Conservation (phyloP, 2,329 filamentous ascomycete species). For the Nemania diffusa region DNA sequence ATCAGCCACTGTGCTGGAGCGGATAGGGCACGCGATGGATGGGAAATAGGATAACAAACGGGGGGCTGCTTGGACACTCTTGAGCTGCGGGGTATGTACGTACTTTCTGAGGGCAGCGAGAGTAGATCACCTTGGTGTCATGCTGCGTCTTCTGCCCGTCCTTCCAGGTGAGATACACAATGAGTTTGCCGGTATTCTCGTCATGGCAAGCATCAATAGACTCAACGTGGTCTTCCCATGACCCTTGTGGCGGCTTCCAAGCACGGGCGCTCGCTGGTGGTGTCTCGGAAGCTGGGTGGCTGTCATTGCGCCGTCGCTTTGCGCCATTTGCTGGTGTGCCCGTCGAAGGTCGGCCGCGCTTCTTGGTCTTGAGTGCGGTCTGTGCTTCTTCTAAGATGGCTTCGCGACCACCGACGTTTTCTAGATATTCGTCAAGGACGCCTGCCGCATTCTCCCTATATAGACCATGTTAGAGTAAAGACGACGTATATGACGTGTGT, state of each 20-base stretch:
- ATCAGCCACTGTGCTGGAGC: slow-evolving; percentile 4
- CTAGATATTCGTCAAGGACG: slow-evolving; percentile 72
- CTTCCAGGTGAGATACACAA: slow-evolving; percentile 79
- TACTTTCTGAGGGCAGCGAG: slow-evolving; percentile 82
- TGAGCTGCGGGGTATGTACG: slow-evolving; percentile 28
- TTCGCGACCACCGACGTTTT: slow-evolving; percentile 70
- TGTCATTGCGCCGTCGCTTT: slow-evolving; percentile 62
- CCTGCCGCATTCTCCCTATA: slow-evolving; percentile 66
- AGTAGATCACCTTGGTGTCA: slow-evolving; percentile 73
- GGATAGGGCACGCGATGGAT: background rate
- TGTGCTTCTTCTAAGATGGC: slow-evolving; percentile 63
- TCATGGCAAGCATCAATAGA: slow-evolving; percentile 79
- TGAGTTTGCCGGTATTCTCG: slow-evolving; percentile 65
- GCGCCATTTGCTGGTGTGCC: slow-evolving; percentile 51
- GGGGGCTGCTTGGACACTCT: background rate
- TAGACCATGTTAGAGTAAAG: slow-evolving; percentile 12
- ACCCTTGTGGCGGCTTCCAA: slow-evolving; percentile 76
- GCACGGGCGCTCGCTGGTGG: slow-evolving; percentile 56
- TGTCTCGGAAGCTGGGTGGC: slow-evolving; percentile 61
- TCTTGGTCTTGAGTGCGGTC: slow-evolving; percentile 64
- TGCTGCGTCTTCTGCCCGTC: slow-evolving; percentile 80
- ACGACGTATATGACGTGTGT: slow-evolving; percentile 7
- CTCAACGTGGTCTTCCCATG: slow-evolving; percentile 79
- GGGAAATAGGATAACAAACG: background rate
- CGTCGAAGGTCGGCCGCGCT: slow-evolving; percentile 63